Base-by-base conservation (phyloP, 352 stramenopile genomes). In the Pythium sp. region DNA sequence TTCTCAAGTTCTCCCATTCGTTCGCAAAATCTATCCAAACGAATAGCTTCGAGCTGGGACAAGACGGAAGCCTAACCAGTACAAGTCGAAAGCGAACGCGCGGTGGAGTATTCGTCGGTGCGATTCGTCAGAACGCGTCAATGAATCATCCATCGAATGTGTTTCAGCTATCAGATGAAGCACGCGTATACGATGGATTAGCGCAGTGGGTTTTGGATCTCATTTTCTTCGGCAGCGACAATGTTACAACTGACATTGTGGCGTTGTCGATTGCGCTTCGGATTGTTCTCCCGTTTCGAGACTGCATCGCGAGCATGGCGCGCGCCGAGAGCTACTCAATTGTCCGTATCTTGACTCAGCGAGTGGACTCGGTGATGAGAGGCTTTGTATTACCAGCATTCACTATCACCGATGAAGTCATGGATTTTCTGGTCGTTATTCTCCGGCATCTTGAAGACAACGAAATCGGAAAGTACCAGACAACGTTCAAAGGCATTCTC, bases 211-310 rank as follows among this genome's bases (percentile, higher is more conserved):
- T 89, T 47, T 30, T 84, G 47, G 64, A 75, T 34, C 72, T 89
- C 36, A 55, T 87, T 1, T 77, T 75, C n/a, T 72, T 82, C n/a
- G 69, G 62, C 11, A 72, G 66, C 69, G 72, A 68, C 28, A 78
- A 63, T 24, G 70, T 72, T 34, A 65, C 55, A 22, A 75, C 65
- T 55, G 76, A 73, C 34, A 68, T 86, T 41, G 46, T 69, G 5
- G 73, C 70, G 5, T 60, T 87, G 46, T 76, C 71, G 12, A 65
- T 72, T 30, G 71, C 62, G 28, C 64, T 89, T 47, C 75, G 80
- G 38, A n/a, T 89, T 15, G 46, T 87, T 32, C 64, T 87, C n/a
- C 80, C 80, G 20, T 75, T 89, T 65, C 78, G 79, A 60, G 77
- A 74, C 5, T 74, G 71, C 20, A 82, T 87, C 60, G 49, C 70